Base-by-base conservation (phyloP, 345 rosid genomes). In the Erucastrum elatum region DNA sequence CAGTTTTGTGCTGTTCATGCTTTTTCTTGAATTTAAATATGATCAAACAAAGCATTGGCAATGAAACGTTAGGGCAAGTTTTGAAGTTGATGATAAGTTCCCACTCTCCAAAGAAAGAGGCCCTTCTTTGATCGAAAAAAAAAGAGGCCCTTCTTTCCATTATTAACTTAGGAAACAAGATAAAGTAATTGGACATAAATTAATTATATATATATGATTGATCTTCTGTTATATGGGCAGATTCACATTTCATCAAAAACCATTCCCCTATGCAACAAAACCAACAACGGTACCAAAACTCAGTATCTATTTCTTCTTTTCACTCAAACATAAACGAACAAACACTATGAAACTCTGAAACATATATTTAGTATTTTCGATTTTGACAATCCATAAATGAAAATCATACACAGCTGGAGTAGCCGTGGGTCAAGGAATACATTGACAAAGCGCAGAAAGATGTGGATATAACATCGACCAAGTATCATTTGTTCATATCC, bases 401-500 rank as follows among this genome's bases (percentile, higher is more conserved):
- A 66, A 8, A 46, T 44, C 49, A 68, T 46, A 39, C 39, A 39
- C 39, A 35, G n/a, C 26, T 64, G 31, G 70, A 74, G 51, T 51
- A 33, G 59, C 8, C 3, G 21, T 55, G 13, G 46, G 56, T 58
- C 33, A 46, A 46, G n/a, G 21, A 62, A 62, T 12, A 29, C 56
- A 51, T 62, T 8, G 15, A 51, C 30, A 58, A 58, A 49, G 66
- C 37, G 41, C 65, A 34, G 37, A 34, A 34, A 39, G 9, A 39
- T 39, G 46, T 39, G 51, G 58, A 51, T 51, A 51, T 13, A 15
- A 16, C 9, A 16, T 71, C 61, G 26, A 16, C 59, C 25, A 16
- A 53, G 25, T 49, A 13, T 49, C n/a, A 49, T 53, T 53, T 53
- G 59, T 53, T 53, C 59, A 15, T 53, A 53, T n/a, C 58, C 56